Evolutionary conservation across 177 flowering plant species (phyloP), one percentile per base, ranked within the genome.

Genomic region (Telopea speciosissima): DNA sequence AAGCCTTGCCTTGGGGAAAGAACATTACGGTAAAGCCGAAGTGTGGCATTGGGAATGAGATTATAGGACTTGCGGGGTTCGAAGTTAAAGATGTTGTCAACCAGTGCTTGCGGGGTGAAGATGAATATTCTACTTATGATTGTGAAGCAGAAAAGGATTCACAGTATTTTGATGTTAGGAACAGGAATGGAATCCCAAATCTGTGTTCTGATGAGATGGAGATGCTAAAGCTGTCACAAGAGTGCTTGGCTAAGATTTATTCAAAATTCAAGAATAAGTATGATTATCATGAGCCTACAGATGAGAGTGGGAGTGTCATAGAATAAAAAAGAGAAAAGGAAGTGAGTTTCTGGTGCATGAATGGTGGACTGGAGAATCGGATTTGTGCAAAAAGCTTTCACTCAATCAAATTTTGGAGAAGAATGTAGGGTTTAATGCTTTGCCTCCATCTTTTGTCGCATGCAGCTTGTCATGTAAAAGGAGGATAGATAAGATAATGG

Each of bases 1-100:
- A 74, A 63, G 85, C 42, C 0, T 81, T 92, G 82, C 97, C 99
- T 0, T 92, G 99, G 97, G 97, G 97, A 19, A 78, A 86, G 70
- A 90, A 95, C 81, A 80, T 92, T 26, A 90, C 81, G 0, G 79
- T 78, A 19, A 89, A 95, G 78, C 68, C 59, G 44, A 79, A 81
- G 67, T 52, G 72, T 17, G 28, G 66, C 25, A 65, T 40, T 44
- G 80, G 76, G 75, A 73, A 71, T 71, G 73, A 63, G 33, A 65
- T 36, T 24, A 62, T 65, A 33, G 74, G 73, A 24, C 9, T 9
- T 64, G 70, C 10, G 26, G 70, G 75, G 31, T 70, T 79, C 71
- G 83, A 84, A 83, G 54, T 93, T 72, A 79, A 74, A 11, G 82
- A 79, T 44, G 75, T 85, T 7, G 71, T 85, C 23, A 58, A 70